Base-by-base conservation (phyloP, 2,329 filamentous ascomycete species). In the Penicillium capsulatum region DNA sequence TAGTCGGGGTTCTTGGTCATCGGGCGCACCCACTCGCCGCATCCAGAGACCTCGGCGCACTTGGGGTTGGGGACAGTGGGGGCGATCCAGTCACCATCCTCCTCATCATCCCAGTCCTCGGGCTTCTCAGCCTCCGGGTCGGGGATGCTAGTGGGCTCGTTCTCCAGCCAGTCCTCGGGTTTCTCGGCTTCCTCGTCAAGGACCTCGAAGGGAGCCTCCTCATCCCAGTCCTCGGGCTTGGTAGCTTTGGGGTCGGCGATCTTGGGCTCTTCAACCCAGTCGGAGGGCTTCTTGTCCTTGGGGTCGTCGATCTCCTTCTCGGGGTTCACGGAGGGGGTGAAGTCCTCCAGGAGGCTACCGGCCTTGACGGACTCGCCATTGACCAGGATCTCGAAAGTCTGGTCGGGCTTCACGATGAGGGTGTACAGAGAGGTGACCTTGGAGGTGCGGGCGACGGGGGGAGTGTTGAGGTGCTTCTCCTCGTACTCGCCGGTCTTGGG, bases 401-500 rank as follows among this genome's bases (percentile, higher is more conserved):
- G 94, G 76, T 98, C 90, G 60, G 90, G 89, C 70, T 91, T 86
- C 65, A 98, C 87, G 58, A 96, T 88, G 58, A 98, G 79, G 46
- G 92, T 97, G 79, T 98, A 98, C 49, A 98, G 84, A 68, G 91
- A 84, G 49, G 86, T 86, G 50, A 87, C 84, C 83, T 96, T 97
- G 74, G 82, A 77, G 61, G 94, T 92, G 66, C 83, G 85, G 64
- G 90, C 90, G 44, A 83, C 77, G 47, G 92, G 90, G 51, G 91
- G 84, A 59, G 78, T 79, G 65, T 79, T 81, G 51, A 98, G 79
- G 73, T 98, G 92, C 84, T 98, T 98, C 86, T 98, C 92, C 80
- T 98, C 91, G 63, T 98, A 98, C 72, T 96, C 88, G 75, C 91
- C 91, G 32, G 89, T 96, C 86, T 95, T 96, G 66, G 92, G 92